Conservation (phyloP, 768 basidiomycete species). For the Galerina sulciceps region DNA sequence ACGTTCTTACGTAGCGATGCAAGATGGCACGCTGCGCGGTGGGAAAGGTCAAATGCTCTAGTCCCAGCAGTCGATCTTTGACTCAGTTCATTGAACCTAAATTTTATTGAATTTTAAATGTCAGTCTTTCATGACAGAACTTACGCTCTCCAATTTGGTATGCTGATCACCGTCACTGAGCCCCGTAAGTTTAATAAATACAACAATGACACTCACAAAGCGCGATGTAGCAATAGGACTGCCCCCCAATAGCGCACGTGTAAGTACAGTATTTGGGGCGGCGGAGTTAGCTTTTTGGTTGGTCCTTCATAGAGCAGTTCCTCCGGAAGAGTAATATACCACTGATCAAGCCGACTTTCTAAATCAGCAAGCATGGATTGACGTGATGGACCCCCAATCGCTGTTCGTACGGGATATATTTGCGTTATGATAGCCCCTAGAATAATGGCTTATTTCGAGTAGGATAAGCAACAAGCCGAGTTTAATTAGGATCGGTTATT, state of each 20-base stretch:
- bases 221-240: constrained; percentile 74
- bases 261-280: constrained; percentile 68
- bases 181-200: not conserved
- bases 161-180: constrained; percentile 39
- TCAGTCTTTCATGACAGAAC: constrained; percentile 10
- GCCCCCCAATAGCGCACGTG: constrained; percentile 80
- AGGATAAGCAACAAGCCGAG: not conserved
- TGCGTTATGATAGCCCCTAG: constrained; percentile 67
- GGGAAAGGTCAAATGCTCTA: constrained; percentile 77
- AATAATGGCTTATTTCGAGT: constrained; percentile 55
- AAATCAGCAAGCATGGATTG: constrained; percentile 54
- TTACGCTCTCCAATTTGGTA: constrained; percentile 76
- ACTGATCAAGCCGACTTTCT: constrained; percentile 73
- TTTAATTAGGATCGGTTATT: constrained; percentile 18
- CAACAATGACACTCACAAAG: constrained; percentile 61
- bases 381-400: constrained; percentile 45
- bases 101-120: constrained; percentile 6
- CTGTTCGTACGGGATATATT: constrained; percentile 70
- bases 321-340: constrained; percentile 73
- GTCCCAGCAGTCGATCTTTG: constrained; percentile 54
- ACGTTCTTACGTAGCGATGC: constrained; percentile 58
- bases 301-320: constrained; percentile 62
- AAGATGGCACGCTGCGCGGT: constrained; percentile 73
- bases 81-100: constrained; percentile 44
- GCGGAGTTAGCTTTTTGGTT: constrained; percentile 55